phyloP scores from a whole-genome alignment of 768 basidiomycete genomes.

The Pisolithus orientalis region DNA sequence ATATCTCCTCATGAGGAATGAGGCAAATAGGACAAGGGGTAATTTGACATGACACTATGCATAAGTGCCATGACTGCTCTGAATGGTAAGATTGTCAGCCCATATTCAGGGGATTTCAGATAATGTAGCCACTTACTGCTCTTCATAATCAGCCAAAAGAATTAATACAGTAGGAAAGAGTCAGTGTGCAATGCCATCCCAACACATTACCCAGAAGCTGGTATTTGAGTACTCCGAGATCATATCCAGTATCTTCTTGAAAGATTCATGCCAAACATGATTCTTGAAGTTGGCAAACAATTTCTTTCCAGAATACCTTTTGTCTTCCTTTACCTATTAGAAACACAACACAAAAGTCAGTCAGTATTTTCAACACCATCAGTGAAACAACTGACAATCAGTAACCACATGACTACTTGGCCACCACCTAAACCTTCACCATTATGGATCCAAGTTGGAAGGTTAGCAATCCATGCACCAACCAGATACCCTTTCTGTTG shows the following conservation, averaged over 20 bases:
- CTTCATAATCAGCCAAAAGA: slow-evolving; percentile 37
- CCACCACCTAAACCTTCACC: no score
- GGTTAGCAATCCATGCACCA: no score
- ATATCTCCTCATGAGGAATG: not conserved
- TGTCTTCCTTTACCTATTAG: slow-evolving; percentile 3
- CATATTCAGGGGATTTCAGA: slow-evolving; percentile 7
- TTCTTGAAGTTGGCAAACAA: slow-evolving; percentile 7
- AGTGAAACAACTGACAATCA: slow-evolving; percentile 22
- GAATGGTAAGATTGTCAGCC: slow-evolving; percentile 33
- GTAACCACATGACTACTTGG: slow-evolving; percentile 34
- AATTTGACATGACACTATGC: slow-evolving; percentile 29
- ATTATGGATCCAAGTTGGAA: no score
- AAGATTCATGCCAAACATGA: slow-evolving; percentile 7
- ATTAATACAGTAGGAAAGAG: slow-evolving; percentile 33
- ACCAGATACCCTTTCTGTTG: no score
- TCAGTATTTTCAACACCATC: not conserved
- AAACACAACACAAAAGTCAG: slow-evolving; percentile 1
- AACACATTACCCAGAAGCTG: slow-evolving; percentile 15
- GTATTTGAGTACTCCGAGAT: slow-evolving; percentile 1
- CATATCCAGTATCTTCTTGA: slow-evolving; percentile 1
- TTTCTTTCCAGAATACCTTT: slow-evolving; percentile 1
- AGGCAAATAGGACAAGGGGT: not conserved
- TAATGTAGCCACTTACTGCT: no score
- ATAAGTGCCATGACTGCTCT: slow-evolving; percentile 7
- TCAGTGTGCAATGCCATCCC: slow-evolving; percentile 20